Evolutionary conservation across 2,329 filamentous ascomycete genomes (phyloP).

Genomic region (Ophiocordyceps unilateralis): DNA sequence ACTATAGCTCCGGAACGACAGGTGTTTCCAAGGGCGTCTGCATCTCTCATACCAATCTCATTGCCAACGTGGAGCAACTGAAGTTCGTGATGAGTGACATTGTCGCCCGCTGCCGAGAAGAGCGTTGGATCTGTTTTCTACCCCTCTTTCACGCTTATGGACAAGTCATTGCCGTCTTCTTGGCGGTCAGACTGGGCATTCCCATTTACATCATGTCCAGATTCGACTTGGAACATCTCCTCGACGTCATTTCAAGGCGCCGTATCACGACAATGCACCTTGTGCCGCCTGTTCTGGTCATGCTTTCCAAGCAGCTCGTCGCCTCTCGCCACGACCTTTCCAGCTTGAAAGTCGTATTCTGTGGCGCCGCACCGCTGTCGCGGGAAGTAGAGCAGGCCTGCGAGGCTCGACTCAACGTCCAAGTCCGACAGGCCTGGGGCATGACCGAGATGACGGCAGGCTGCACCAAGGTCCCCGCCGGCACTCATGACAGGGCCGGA

Average conservation of each 20-base stretch:
- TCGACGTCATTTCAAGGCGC: slow-evolving; percentile 31
- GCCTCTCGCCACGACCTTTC: slow-evolving; percentile 14
- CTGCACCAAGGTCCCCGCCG: slow-evolving; percentile 16
- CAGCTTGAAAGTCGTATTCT: slow-evolving; percentile 32
- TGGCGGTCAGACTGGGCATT: slow-evolving; percentile 22
- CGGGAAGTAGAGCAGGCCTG: slow-evolving; percentile 29
- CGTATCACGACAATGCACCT: slow-evolving; percentile 36
- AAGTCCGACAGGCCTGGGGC: slow-evolving; percentile 38
- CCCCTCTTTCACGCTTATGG: slow-evolving; percentile 30
- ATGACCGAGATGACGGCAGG: slow-evolving; percentile 33
- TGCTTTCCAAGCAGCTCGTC: slow-evolving; percentile 36
- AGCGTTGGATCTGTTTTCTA: slow-evolving; percentile 22
- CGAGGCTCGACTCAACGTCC: slow-evolving; percentile 25
- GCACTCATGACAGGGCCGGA: not conserved
- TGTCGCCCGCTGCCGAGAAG: slow-evolving; percentile 8
- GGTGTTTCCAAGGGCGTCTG: slow-evolving; percentile 28
- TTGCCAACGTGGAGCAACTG: slow-evolving; percentile 14
- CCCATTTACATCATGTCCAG: slow-evolving; percentile 44
- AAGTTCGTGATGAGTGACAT: slow-evolving; percentile 10
- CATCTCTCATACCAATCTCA: slow-evolving; percentile 26
- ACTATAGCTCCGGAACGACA: slow-evolving; percentile 32
- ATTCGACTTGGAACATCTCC: slow-evolving; percentile 39
- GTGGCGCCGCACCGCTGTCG: slow-evolving; percentile 39
- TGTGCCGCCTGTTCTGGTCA: slow-evolving; percentile 43
- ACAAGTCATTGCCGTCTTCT: slow-evolving; percentile 24